Percentiles rank a stretch among this genome's conserved stretches.
These are phyloP conservation scores for Coniella lustricola DNA, from an alignment of 2,329 filamentous ascomycete species.

Conservation along the genomic window DNA sequence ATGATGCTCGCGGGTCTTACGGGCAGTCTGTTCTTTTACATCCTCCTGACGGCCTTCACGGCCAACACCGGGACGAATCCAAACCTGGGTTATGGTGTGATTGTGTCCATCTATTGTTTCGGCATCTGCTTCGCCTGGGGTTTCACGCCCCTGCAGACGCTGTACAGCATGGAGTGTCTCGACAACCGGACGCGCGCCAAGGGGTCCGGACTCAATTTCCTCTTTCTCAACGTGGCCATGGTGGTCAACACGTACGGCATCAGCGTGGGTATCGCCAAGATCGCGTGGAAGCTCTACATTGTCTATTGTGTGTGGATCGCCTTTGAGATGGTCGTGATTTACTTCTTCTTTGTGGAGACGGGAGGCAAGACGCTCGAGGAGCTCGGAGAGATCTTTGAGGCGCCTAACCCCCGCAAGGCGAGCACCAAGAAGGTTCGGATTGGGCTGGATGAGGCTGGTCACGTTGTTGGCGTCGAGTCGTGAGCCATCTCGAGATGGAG, in stretches of 20 bases:
- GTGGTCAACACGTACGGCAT: constrained; percentile 38
- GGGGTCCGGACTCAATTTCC: constrained; percentile 36
- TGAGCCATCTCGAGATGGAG: constrained; percentile 3
- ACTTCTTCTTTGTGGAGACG: constrained; percentile 42
- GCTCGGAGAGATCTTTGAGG: constrained; percentile 12
- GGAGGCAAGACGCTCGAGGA: constrained; percentile 26
- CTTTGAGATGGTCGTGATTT: constrained; percentile 34
- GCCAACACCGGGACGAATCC: constrained; percentile 26
- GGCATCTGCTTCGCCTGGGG: constrained; percentile 45
- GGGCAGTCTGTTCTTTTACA: constrained; percentile 12
- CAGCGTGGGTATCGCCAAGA: constrained; percentile 37
- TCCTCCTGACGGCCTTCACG: constrained; percentile 41
- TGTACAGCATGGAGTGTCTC: constrained; percentile 36
- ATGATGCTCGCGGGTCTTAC: constrained; percentile 22
- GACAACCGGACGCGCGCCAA: constrained; percentile 32
- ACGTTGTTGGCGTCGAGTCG: constrained; percentile 9
- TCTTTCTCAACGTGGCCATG: constrained; percentile 34
- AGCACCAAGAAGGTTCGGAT: constrained; percentile 13
- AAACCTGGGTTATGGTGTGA: constrained; percentile 18
- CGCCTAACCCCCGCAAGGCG: constrained; percentile 9
- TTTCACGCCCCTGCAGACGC: constrained; percentile 41
- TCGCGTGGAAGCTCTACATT: constrained; percentile 45
- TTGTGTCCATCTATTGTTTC: constrained; percentile 34
- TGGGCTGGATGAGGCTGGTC: constrained; percentile 12
- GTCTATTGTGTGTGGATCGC: constrained; percentile 37